phyloP scores from a whole-genome alignment of 176 grass and related monocot species.

The Typha latifolia region DNA sequence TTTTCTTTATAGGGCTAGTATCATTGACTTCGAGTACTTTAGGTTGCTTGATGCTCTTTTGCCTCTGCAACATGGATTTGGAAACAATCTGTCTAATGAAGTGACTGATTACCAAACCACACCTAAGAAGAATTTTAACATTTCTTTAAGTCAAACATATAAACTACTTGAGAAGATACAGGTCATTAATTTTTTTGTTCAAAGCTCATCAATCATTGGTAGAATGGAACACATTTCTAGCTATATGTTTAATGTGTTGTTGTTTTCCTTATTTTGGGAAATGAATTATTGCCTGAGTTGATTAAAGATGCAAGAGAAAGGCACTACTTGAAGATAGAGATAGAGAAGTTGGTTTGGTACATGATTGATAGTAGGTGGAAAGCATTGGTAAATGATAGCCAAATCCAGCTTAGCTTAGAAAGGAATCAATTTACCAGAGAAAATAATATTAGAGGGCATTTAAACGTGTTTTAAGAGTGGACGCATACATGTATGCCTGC shows the following conservation, averaged over 20 bases:
- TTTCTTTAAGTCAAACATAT: constrained; percentile 51
- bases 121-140: constrained; percentile 24
- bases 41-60: constrained; percentile 31
- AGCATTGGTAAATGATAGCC: too few species aligned
- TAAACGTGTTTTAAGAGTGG: too few species aligned
- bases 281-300: background rate
- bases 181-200: too few species aligned
- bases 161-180: constrained; percentile 11
- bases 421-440: too few species aligned
- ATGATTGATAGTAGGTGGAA: constrained; percentile 29
- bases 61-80: constrained; percentile 35
- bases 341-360: constrained; percentile 19
- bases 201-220: too few species aligned
- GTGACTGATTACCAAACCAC: constrained; percentile 39
- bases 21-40: constrained; percentile 32
- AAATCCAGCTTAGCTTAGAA: too few species aligned
- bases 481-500: too few species aligned
- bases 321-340: constrained; percentile 3
- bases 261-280: too few species aligned
- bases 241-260: too few species aligned
- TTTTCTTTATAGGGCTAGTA: constrained; percentile 32
- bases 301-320: constrained; percentile 45
- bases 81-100: constrained; percentile 26
- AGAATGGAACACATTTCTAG: too few species aligned
- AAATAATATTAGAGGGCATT: too few species aligned